These are phyloP conservation scores for Trichosporon faecale DNA, from an alignment of 1,284 basidiomycete species.

Conservation along the genomic window DNA sequence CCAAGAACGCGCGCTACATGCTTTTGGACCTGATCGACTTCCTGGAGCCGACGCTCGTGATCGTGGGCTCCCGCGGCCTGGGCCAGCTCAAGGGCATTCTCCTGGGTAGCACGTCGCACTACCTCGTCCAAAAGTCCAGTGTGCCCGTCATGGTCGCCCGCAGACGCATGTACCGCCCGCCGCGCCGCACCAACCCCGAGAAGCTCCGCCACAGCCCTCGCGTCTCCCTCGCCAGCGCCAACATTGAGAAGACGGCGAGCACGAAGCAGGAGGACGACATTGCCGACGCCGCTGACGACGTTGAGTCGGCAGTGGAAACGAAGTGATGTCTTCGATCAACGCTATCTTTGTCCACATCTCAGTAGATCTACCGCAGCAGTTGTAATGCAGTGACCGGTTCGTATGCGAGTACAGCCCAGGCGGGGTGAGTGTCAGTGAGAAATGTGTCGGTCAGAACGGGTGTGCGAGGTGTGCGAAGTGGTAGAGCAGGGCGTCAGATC, in stretches of 20 bases:
- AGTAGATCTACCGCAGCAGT: background rate
- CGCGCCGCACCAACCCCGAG: slow-evolving; percentile 53
- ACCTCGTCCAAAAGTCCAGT: slow-evolving; percentile 87
- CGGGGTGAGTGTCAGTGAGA: too few relatives aligned
- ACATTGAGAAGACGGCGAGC: slow-evolving; percentile 62
- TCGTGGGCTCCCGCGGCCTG: slow-evolving; percentile 89
- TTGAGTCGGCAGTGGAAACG: slow-evolving; percentile 27
- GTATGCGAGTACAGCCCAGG: too few relatives aligned
- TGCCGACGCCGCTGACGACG: slow-evolving; percentile 46
- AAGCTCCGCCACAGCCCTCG: slow-evolving; percentile 57
- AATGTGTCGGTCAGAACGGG: too few relatives aligned
- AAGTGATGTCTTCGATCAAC: background rate
- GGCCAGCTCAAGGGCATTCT: slow-evolving; percentile 88
- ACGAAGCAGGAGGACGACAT: slow-evolving; percentile 52
- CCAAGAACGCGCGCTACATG: slow-evolving; percentile 91
- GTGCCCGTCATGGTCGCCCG: slow-evolving; percentile 91
- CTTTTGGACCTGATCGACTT: slow-evolving; percentile 88
- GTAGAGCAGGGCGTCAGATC: too few relatives aligned
- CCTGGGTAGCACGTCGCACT: slow-evolving; percentile 94
- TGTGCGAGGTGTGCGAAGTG: too few relatives aligned
- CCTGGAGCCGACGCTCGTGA: slow-evolving; percentile 85
- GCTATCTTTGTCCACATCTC: too few relatives aligned
- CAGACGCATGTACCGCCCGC: slow-evolving; percentile 71
- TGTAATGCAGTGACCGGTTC: background rate
- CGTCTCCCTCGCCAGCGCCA: slow-evolving; percentile 78